Evolutionary conservation across 106 monocot genomes (phyloP).

Genomic region (Triglochin maritima): DNA sequence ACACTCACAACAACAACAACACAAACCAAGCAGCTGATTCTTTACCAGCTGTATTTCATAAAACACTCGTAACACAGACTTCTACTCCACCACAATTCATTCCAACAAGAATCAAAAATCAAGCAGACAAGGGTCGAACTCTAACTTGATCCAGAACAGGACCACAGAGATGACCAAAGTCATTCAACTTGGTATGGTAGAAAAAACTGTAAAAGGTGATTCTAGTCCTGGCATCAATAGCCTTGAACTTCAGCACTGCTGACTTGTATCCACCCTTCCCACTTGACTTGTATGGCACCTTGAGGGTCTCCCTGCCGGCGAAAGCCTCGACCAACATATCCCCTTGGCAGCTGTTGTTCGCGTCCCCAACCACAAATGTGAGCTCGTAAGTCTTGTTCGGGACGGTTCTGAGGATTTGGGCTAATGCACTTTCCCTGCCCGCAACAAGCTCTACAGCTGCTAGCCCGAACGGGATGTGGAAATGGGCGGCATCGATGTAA

Average conservation of each 20-base stretch:
- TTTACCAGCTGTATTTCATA: too few species aligned
- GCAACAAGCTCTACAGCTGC: constrained; percentile 68
- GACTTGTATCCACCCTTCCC: constrained; percentile 36
- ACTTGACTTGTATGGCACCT: constrained; percentile 38
- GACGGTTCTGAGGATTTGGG: constrained; percentile 59
- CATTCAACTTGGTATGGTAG: constrained; percentile 56
- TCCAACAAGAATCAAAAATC: neutral
- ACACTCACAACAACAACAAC: too few species aligned
- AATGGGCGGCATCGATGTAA: constrained; percentile 57
- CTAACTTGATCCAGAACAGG: constrained; percentile 80
- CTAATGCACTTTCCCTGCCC: constrained; percentile 57
- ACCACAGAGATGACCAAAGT: constrained; percentile 57
- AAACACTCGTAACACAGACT: too few species aligned
- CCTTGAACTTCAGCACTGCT: constrained; percentile 42
- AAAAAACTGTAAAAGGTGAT: constrained; percentile 73
- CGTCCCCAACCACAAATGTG: constrained; percentile 60
- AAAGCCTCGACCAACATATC: constrained; percentile 57
- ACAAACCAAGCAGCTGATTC: too few species aligned
- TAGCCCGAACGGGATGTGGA: constrained; percentile 37
- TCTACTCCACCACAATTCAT: too few species aligned
- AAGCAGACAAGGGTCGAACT: constrained; percentile 31
- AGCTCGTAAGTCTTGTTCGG: constrained; percentile 43
- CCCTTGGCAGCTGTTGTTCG: constrained; percentile 64
- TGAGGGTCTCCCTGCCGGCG: constrained; percentile 31
- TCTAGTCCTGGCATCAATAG: constrained; percentile 32